Base-by-base conservation (phyloP, 2,329 filamentous ascomycete species). In the Aspergillus oerlinghausenensis region DNA sequence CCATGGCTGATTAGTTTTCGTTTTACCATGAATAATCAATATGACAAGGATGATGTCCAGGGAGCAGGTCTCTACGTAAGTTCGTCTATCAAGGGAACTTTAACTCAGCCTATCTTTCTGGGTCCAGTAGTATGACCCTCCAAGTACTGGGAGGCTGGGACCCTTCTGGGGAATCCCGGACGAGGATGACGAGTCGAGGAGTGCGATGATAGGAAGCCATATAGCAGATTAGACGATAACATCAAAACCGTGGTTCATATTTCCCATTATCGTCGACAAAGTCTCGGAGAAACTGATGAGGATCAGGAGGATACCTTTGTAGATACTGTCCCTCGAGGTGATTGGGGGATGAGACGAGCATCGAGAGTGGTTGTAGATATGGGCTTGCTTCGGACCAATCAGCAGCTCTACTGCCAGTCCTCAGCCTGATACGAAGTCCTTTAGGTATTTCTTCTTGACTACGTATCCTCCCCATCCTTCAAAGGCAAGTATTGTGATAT, bases 361-460 rank as follows among this genome's bases (percentile, higher is more conserved):
- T 23, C 14, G 52, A 51, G 57, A 68, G 62, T 67, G 67, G 66
- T 56, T 64, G 64, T 66, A 69, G 67, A 69, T 69, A 69, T n/a
- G 23, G 21, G 11, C 10, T 25, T 47, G 21, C 26, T 8, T 25
- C 29, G 50, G 43, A 43, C 69, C 68, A 70, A 71, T 70, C 63
- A 69, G 45, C 53, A 48, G 10, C 10, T 9, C 14, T 35, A 25
- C 25, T 23, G 26, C 17, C 23, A 29, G 40, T 55, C 62, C 62
- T 59, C 61, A 55, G 50, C 45, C 32, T 23, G 35, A 42, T 26
- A 38, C 14, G 6, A n/a, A 17, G 32, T 6, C 14, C 32, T 17
- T 17, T 17, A 35, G 14, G 32, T 17, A 32, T 38, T 17, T 38
- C 11, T 35, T 17, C 32, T 38, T 17, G 17, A 38, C 2, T 17